Evolutionary conservation across 495 filamentous ascomycete genomes (phyloP).

Genomic region (Lasiosphaeriaceae sp.): DNA sequence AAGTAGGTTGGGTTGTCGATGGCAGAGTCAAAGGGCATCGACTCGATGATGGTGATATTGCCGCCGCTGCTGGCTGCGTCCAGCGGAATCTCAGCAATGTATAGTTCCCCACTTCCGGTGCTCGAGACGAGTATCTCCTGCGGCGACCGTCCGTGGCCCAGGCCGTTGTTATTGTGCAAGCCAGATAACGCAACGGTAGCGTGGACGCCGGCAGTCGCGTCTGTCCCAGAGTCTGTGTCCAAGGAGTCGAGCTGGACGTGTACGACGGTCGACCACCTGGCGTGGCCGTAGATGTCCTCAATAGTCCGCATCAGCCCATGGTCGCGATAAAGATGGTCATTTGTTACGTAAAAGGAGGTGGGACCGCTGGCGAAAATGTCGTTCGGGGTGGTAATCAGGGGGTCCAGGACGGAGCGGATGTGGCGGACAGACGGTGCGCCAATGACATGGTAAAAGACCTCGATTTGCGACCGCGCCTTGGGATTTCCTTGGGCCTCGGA

Average conservation of each 20-base stretch:
- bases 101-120: conserved; percentile 29
- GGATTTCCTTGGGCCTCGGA: conserved; percentile 6
- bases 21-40: conserved; percentile 37
- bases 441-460: conserved; percentile 54
- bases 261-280: conserved; percentile 32
- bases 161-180: conserved; percentile 53
- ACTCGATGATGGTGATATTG: conserved; percentile 41
- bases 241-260: conserved; percentile 24
- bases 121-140: conserved; percentile 48
- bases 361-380: conserved; percentile 50
- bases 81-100: conserved; percentile 24
- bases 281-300: conserved; percentile 34
- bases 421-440: conserved; percentile 29
- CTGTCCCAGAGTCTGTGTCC: conserved; percentile 24
- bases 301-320: conserved; percentile 42
- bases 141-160: conserved; percentile 47
- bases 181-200: conserved; percentile 40
- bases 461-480: conserved; percentile 44
- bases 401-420: conserved; percentile 44
- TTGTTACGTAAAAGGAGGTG: conserved; percentile 54
- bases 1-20: conserved; percentile 60
- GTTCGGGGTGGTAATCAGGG: conserved; percentile 55
- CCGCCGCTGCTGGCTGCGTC: conserved; percentile 33
- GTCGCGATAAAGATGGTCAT: conserved; percentile 53
- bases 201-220: conserved; percentile 33